A percentile compares a stretch with the other conserved stretches of the same genome.
Conservation (phyloP, 768 basidiomycete species). For the Tylopilus sp. region DNA sequence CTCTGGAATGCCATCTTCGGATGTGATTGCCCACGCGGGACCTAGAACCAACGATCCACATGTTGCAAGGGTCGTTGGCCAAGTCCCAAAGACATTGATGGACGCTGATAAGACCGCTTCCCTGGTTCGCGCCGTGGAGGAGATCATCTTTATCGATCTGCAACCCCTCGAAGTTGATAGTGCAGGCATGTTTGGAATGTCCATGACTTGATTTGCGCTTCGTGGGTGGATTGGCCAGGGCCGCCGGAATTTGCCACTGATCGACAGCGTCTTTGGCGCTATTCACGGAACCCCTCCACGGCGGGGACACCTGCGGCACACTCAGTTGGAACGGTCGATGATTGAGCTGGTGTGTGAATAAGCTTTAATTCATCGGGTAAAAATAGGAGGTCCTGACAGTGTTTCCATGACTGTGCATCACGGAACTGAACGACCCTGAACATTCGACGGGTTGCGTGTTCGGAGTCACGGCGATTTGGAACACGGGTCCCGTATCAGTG, state of each 20-base stretch:
- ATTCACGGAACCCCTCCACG: no score
- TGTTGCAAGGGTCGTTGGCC: not conserved
- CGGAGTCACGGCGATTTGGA: no score
- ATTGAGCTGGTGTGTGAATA: no score
- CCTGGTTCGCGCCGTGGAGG: not conserved
- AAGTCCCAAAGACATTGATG: conserved; percentile 10
- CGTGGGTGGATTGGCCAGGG: not conserved
- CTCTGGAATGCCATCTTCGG: conserved; percentile 3
- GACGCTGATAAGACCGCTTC: not conserved
- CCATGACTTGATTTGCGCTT: not conserved
- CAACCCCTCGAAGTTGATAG: not conserved
- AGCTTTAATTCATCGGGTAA: no score
- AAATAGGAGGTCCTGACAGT: no score
- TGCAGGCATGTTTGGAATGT: not conserved
- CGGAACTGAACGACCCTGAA: no score
- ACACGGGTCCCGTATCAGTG: no score
- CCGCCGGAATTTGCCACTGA: not conserved
- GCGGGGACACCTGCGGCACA: no score
- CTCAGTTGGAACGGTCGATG: no score
- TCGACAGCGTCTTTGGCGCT: not conserved
- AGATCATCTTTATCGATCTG: conserved; percentile 9
- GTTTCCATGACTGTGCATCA: no score
- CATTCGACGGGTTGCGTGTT: no score
- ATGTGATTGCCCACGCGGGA: conserved; percentile 1
- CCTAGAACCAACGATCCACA: conserved; percentile 12